These are phyloP conservation scores for Hypomontagnella submonticulosa DNA, from an alignment of 495 filamentous ascomycete species.

Conservation along the genomic window DNA sequence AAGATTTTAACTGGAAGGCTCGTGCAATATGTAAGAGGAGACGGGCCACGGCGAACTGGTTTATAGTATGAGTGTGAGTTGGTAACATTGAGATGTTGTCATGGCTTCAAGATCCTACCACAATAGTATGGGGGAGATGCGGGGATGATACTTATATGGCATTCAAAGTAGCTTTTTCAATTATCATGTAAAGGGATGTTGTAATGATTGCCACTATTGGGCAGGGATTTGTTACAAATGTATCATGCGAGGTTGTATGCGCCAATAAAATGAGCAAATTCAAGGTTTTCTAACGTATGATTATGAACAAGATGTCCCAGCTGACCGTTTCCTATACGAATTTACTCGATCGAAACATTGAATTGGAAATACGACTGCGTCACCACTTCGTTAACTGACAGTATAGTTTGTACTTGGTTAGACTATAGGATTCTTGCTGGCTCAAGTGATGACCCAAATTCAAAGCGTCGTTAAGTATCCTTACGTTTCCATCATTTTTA, in stretches of 20 bases:
- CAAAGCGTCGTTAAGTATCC: too few relatives aligned
- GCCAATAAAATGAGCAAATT: constrained; percentile 31
- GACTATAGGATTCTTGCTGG: too few relatives aligned
- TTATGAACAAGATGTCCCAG: constrained; percentile 10
- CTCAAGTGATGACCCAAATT: too few relatives aligned
- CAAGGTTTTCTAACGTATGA: constrained; percentile 32
- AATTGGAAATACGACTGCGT: constrained; percentile 17
- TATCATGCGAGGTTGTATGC: constrained; percentile 26
- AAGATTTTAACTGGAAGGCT: neutral
- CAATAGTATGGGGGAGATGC: constrained; percentile 20
- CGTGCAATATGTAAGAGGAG: neutral
- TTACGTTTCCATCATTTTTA: too few relatives aligned
- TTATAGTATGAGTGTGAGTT: constrained; percentile 1
- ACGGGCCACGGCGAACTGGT: neutral
- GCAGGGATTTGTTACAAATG: constrained; percentile 19
- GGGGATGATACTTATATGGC: constrained; percentile 10
- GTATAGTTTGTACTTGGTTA: too few relatives aligned
- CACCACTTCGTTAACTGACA: neutral
- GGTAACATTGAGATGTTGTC: neutral
- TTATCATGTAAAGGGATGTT: constrained; percentile 28
- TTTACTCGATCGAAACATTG: constrained; percentile 6
- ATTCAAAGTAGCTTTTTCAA: neutral
- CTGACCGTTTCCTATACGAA: constrained; percentile 13
- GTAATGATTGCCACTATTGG: constrained; percentile 28
- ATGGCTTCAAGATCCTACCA: constrained; percentile 1